Conservation (phyloP, 1,284 basidiomycete species). For the Chondrostereum purpureum region DNA sequence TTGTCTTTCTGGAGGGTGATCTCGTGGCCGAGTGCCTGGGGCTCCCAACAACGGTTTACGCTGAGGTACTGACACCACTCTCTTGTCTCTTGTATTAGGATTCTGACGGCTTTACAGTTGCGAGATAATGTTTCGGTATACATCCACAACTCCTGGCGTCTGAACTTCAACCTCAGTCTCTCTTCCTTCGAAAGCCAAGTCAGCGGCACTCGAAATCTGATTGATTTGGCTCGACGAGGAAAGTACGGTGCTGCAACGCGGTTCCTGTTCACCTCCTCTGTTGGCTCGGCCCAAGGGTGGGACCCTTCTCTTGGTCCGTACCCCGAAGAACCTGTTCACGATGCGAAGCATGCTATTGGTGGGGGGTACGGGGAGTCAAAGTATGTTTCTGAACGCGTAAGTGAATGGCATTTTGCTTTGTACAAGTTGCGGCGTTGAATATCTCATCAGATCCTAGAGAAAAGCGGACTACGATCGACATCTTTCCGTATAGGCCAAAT, state of each 20-base stretch:
- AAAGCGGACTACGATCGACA: constrained; percentile 21
- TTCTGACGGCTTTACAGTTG: not conserved
- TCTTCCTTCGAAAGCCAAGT: constrained; percentile 30
- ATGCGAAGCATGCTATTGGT: not conserved
- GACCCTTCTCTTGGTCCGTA: constrained; percentile 16
- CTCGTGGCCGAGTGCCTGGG: not conserved
- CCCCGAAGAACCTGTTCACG: constrained; percentile 22
- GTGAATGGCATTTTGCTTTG: not conserved
- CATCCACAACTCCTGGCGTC: constrained; percentile 35
- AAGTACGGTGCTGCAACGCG: constrained; percentile 9
- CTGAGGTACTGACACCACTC: not conserved
- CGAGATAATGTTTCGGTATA: constrained; percentile 20
- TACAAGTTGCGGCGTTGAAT: not conserved
- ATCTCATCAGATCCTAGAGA: constrained; percentile 19
- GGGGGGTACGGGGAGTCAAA: not conserved
- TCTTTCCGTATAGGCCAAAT: constrained; percentile 22
- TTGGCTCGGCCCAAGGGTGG: constrained; percentile 20
- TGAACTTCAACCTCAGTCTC: constrained; percentile 32
- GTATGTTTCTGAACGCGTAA: not conserved
- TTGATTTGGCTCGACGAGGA: constrained; percentile 25
- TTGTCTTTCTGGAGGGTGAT: not conserved
- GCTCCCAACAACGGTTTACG: not conserved
- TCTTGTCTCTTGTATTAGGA: not conserved
- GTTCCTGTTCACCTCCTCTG: constrained; percentile 26
- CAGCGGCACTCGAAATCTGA: constrained; percentile 26